phyloP scores from a whole-genome alignment of 2,329 filamentous ascomycete genomes.

The Pseudogymnoascus pannorum region DNA sequence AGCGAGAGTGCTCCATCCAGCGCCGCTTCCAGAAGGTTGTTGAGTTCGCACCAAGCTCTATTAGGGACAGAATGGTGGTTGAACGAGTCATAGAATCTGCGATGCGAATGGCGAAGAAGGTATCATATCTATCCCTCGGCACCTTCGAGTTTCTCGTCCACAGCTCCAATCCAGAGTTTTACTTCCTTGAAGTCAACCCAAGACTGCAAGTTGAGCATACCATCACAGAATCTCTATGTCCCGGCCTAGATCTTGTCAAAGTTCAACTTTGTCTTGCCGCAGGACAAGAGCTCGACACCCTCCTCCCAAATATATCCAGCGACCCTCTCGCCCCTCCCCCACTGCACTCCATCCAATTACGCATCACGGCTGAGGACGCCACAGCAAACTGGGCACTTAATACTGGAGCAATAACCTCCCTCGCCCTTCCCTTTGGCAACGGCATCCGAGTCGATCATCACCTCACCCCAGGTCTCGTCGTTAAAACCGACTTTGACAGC shows the following conservation, averaged over 20 bases:
- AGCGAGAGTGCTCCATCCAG: conserved; percentile 62
- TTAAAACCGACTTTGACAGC: conserved; percentile 41
- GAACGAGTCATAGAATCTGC: conserved; percentile 37
- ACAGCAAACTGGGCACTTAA: conserved; percentile 45
- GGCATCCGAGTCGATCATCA: conserved; percentile 42
- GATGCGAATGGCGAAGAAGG: conserved; percentile 44
- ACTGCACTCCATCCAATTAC: conserved; percentile 36
- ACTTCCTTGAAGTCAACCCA: conserved; percentile 27
- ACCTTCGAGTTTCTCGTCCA: conserved; percentile 59
- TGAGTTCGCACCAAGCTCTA: conserved; percentile 61
- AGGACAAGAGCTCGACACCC: conserved; percentile 24
- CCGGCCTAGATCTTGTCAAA: conserved; percentile 26
- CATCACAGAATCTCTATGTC: conserved; percentile 32
- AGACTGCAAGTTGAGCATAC: conserved; percentile 28
- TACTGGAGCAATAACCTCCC: conserved; percentile 50
- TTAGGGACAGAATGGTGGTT: conserved; percentile 39
- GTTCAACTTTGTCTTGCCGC: conserved; percentile 32
- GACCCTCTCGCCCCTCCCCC: conserved; percentile 28
- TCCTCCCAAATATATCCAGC: conserved; percentile 28
- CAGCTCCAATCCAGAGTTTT: conserved; percentile 37
- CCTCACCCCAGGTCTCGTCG: conserved; percentile 33
- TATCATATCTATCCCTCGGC: conserved; percentile 50
- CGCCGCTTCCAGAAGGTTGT: conserved; percentile 63
- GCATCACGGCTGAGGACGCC: conserved; percentile 37
- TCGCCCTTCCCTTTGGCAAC: conserved; percentile 48